Evolutionary conservation across 1,139 yeast species (phyloP).

Genomic region (Kodamaea plutei): DNA sequence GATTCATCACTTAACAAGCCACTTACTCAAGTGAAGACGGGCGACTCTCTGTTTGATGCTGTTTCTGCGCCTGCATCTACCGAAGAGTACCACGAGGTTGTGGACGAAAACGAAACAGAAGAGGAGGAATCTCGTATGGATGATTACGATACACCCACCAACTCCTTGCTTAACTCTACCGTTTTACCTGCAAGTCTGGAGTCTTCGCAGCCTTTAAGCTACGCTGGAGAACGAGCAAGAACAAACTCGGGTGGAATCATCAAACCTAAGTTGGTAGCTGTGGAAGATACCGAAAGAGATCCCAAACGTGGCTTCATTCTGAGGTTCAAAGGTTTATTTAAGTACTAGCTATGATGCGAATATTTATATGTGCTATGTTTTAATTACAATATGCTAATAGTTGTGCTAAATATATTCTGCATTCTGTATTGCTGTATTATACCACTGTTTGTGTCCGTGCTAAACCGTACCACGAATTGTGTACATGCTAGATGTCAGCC

Average conservation of each 20-base stretch:
- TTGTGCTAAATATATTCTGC: no score
- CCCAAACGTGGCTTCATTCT: slow-evolving; percentile 30
- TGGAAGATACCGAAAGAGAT: slow-evolving; percentile 9
- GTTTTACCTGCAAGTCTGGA: no score
- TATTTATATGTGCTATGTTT: no score
- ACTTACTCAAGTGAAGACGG: slow-evolving; percentile 28
- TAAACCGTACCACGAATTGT: no score
- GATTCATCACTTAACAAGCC: no score
- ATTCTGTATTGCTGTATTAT: no score
- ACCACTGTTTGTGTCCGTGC: no score
- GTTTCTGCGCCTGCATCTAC: slow-evolving; percentile 28
- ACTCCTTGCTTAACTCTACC: slow-evolving; percentile 19
- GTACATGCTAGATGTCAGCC: no score
- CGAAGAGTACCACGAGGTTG: slow-evolving; percentile 16
- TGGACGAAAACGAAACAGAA: slow-evolving; percentile 12
- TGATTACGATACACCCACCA: slow-evolving; percentile 22
- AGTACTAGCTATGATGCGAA: slow-evolving; percentile 17
- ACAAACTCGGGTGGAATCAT: no score
- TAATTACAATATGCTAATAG: no score
- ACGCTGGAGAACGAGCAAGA: no score
- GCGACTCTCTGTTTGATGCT: slow-evolving; percentile 41
- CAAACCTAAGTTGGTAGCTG: slow-evolving; percentile 9
- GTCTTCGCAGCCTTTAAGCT: no score
- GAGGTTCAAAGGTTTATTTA: slow-evolving; percentile 33
- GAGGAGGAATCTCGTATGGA: slow-evolving; percentile 4